Evolutionary conservation across 2,329 filamentous ascomycete genomes (phyloP).

Genomic region (Talaromyces atroroseus): DNA sequence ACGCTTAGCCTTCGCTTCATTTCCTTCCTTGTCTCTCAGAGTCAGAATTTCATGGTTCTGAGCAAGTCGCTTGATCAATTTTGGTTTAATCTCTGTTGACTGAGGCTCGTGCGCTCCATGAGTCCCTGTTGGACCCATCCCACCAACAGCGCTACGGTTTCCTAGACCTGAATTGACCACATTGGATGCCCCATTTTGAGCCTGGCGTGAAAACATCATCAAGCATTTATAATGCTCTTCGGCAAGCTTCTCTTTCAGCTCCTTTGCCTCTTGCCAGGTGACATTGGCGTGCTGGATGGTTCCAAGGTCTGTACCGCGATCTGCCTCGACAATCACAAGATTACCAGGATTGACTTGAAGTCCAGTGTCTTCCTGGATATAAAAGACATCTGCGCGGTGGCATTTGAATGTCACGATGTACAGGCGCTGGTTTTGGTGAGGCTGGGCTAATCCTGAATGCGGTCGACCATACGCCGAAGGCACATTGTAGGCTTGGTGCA

Average conservation of each 20-base stretch:
- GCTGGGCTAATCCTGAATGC: conserved; percentile 30
- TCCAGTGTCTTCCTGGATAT: conserved; percentile 91
- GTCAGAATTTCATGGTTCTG: conserved; percentile 85
- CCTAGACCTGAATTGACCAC: conserved; percentile 35
- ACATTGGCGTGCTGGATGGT: conserved; percentile 87
- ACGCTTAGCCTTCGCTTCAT: conserved; percentile 94
- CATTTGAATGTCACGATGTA: conserved; percentile 97
- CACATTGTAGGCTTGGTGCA: conserved; percentile 37
- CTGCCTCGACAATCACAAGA: conserved; percentile 93
- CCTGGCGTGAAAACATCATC: conserved; percentile 94
- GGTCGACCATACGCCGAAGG: conserved; percentile 34
- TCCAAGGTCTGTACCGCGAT: conserved; percentile 90
- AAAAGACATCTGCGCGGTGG: conserved; percentile 90
- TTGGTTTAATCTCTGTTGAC: conserved; percentile 77
- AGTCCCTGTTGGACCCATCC: conserved; percentile 69
- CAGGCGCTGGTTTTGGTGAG: conserved; percentile 38
- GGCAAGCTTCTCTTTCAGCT: conserved; percentile 82
- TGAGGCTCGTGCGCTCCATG: conserved; percentile 68
- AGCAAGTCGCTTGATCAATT: conserved; percentile 92
- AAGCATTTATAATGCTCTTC: conserved; percentile 98
- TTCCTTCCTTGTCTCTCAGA: conserved; percentile 90
- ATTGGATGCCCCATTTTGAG: conserved; percentile 40
- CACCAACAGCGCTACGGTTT: conserved; percentile 62
- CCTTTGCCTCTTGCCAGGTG: conserved; percentile 79
- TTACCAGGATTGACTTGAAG: conserved; percentile 86